Base-by-base conservation (phyloP, 1,284 basidiomycete species). In the Neotropicomus parvogracilis region DNA sequence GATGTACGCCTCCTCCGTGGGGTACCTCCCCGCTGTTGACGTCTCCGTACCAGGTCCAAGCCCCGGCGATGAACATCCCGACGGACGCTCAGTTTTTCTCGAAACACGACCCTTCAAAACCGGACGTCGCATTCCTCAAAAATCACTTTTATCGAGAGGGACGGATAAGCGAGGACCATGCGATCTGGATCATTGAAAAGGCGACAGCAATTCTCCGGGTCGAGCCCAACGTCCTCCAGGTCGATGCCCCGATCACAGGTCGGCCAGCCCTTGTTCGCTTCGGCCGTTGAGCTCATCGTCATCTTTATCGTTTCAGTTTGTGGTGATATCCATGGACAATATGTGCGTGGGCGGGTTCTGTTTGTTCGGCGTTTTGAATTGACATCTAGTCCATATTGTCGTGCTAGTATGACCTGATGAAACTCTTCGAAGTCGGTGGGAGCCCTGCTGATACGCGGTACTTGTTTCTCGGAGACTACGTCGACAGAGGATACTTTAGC, bases 71-170 rank as follows among this genome's bases (percentile, higher is more conserved):
- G 85, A 79, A 78, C 56, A 80, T 87, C 48, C 95, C 95, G 0
- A 94, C 93, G 3, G 85, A 91, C 61, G 91, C 90, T 54, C 92
- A 99, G 69, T 97, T 98, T 79, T 95, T 85, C 72, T 86, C 86
- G 50, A 80, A 82, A 54, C 81, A 83, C 57, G 89, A 94, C 70
- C 81, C 80, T 40, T 78, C 84, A 31, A 95, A 94, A 67, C 93
- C 92, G n/a, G 91, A 98, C 70, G 80, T 98, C 60, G 93, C 91
- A 28, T 99, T 95, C 70, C 78, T 99, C 55, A 99, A 99, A 78
- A 98, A 98, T 63, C 95, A 99, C 72, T 97, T 99, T 66, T 98
- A 98, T 69, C 85, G 95, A 46, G 95, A 98, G 69, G 95, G 95
- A 0, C 75, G 92, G 41, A 64, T 97, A 59, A 92, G 85, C 21